Conservation (phyloP, 371 early-diverging fungal species). For the Thermomucor indicae-seudaticae region DNA sequence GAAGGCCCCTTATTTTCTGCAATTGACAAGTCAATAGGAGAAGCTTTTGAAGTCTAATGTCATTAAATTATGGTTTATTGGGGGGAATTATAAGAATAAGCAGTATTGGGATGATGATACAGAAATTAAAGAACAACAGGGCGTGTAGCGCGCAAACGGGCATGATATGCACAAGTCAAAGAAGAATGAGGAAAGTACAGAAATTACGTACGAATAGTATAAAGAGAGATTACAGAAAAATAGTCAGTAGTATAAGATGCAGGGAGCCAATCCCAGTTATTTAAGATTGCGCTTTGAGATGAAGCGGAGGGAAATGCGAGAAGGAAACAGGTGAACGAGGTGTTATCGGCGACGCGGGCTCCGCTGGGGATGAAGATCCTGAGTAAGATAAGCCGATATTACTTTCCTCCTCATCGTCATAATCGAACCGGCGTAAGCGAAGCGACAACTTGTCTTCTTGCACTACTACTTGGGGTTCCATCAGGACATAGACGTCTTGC, state of each 20-base stretch:
- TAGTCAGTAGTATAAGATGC: not conserved
- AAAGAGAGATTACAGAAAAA: conserved; percentile 1
- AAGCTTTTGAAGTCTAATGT: no score
- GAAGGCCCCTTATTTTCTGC: no score
- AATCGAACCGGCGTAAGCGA: conserved; percentile 11
- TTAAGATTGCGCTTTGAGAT: conserved; percentile 4
- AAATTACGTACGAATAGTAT: no score
- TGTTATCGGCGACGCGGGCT: conserved; percentile 30
- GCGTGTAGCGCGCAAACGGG: no score
- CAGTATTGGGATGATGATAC: no score
- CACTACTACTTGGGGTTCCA: conserved; percentile 1
- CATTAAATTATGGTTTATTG: no score
- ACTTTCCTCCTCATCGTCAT: conserved; percentile 7
- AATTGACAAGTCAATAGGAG: no score
- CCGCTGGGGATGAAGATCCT: conserved; percentile 20
- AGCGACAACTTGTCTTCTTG: conserved; percentile 7
- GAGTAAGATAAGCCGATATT: conserved; percentile 12
- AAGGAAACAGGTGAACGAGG: conserved; percentile 18
- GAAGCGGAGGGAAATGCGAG: conserved; percentile 8
- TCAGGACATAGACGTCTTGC: conserved; percentile 14
- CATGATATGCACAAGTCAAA: no score
- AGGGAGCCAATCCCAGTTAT: not conserved
- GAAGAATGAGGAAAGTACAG: no score
- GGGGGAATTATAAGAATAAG: no score
- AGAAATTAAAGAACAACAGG: no score